Evolutionary conservation across 1,284 basidiomycete genomes (phyloP), one percentile per base, ranked within the genome.

Genomic region (Vanrija sp.): DNA sequence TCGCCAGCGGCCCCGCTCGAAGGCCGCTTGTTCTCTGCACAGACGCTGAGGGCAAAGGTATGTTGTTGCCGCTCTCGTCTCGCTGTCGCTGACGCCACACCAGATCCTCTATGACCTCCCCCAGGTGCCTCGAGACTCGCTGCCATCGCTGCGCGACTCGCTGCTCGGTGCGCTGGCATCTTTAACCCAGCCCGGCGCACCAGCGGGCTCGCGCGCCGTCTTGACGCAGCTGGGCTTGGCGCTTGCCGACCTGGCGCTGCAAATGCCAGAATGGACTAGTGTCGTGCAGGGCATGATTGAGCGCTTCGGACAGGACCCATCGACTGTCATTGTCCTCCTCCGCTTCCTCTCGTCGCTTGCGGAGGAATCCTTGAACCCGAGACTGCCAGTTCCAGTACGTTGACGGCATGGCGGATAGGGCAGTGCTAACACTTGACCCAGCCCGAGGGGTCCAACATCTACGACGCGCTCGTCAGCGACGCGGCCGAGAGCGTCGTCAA

Each of bases 81-180:
- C 45, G n/a, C 10, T n/a, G 5, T 18, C 2, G 22, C 48, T 54
- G 35, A 54, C 31, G 3, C 20, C 14, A 37, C 51, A 51, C 53
- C 66, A 97, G 94, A 91, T 98, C 65, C 91, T 87, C 8, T 98
- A 94, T 75, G 96, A 98, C 81, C 84, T 99, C 45, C 78, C 87
- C 51, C 90, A 98, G 81, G 85, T 99, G 38, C 84, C 89, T 59
- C 69, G 78, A 12, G 78, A 82, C 44, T 84, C 91, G 59, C 78
- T 88, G 4, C 79, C 86, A n/a, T 80, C 86, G 7, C 80, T 98
- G 43, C 84, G 92, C 47, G 91, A 97, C 73, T 95, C 91, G 1
- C 80, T 99, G 51, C 72, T 98, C 54, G 76, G 84, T 22, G 88
- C 90, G 3, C 78, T 99, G 66, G 84, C 75, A 71, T 78, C 75